A percentile compares a stretch with the other conserved stretches of the same genome.
These are phyloP conservation scores for Stephania japonica DNA, from an alignment of 164 flowering plant genomes.

Conservation along the genomic window DNA sequence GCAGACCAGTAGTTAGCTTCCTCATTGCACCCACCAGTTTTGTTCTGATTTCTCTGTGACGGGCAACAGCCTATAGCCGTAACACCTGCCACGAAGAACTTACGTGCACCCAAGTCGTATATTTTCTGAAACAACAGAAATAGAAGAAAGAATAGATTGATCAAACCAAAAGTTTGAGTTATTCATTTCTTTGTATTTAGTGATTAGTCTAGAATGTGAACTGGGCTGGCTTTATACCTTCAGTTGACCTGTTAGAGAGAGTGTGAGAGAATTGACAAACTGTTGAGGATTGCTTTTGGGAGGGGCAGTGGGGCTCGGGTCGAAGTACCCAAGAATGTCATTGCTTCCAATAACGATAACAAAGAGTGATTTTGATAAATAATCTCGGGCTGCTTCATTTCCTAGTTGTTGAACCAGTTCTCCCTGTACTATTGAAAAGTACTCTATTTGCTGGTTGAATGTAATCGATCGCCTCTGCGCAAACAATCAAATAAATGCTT, in stretches of 20 bases:
- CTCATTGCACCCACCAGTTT: conserved; percentile 43
- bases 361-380: conserved; percentile 50
- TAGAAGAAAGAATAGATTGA: background rate
- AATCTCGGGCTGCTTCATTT: conserved; percentile 26
- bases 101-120: conserved; percentile 50
- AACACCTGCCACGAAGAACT: conserved; percentile 39
- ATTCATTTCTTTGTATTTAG: too few relatives aligned
- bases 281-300: conserved; percentile 41
- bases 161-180: background rate
- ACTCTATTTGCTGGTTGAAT: conserved; percentile 42
- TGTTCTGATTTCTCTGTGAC: conserved; percentile 34
- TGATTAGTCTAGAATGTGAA: background rate
- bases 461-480: conserved; percentile 38
- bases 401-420: conserved; percentile 39
- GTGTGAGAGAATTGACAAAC: conserved; percentile 34
- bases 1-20: conserved; percentile 39
- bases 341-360: conserved; percentile 67
- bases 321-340: conserved; percentile 48
- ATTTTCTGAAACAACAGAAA: conserved; percentile 32
- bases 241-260: conserved; percentile 18
- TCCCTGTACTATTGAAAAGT: conserved; percentile 35
- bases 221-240: conserved; percentile 15
- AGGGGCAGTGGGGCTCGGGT: conserved; percentile 19
- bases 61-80: conserved; percentile 69
- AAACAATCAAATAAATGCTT: background rate